These are phyloP conservation scores for Populus davidiana DNA, from an alignment of 345 rosid genomes.

Conservation along the genomic window DNA sequence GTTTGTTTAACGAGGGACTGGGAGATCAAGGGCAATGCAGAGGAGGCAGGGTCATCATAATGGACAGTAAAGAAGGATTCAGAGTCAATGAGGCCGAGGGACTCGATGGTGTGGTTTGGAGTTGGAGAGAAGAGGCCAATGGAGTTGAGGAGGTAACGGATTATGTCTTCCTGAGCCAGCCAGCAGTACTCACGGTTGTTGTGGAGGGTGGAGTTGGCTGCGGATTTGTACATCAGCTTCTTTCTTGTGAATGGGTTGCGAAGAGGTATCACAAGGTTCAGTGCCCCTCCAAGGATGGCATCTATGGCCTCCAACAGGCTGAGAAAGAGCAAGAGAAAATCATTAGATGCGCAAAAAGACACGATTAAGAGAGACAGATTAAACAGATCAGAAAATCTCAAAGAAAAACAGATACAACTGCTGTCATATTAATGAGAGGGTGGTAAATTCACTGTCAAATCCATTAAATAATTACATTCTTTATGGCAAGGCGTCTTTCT, in stretches of 20 bases:
- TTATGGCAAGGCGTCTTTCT: too few relatives aligned
- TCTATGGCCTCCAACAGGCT: constrained; percentile 61
- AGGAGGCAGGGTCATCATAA: constrained; percentile 43
- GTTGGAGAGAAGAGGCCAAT: constrained; percentile 43
- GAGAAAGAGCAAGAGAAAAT: constrained; percentile 3
- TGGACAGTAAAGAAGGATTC: constrained; percentile 32
- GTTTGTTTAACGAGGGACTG: constrained; percentile 39
- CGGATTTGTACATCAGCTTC: constrained; percentile 28
- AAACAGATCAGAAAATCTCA: not conserved
- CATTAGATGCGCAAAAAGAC: not conserved
- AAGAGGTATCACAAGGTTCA: constrained; percentile 52
- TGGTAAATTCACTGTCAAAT: not conserved
- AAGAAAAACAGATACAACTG: not conserved
- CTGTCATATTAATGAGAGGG: not conserved
- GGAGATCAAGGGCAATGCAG: constrained; percentile 36
- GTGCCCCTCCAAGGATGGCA: constrained; percentile 50
- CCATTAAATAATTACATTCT: not conserved
- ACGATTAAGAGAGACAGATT: not conserved
- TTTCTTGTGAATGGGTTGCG: constrained; percentile 23
- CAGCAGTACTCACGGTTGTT: constrained; percentile 53
- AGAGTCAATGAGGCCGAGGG: constrained; percentile 43
- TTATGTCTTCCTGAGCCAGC: constrained; percentile 59
- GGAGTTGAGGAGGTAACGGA: constrained; percentile 55
- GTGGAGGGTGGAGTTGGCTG: constrained; percentile 34
- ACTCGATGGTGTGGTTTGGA: constrained; percentile 37